Base-by-base conservation (phyloP, 2,329 filamentous ascomycete genomes). In the Chrysoporthe deuterocubensis region DNA sequence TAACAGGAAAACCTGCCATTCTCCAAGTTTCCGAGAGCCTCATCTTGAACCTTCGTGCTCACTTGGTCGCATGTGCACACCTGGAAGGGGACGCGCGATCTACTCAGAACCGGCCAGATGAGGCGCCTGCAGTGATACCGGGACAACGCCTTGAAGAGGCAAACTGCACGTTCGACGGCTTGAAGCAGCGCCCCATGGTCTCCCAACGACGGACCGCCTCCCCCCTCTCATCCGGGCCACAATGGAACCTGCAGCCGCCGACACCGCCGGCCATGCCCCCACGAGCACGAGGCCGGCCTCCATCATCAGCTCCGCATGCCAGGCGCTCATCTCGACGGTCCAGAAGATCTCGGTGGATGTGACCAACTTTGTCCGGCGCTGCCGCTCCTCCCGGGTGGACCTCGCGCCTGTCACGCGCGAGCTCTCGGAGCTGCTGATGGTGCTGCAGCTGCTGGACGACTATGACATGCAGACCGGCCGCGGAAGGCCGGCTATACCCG, bases 371-470 rank as follows among this genome's bases (percentile, higher is more conserved):
- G 64, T 73, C n/a, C 71, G 71, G 43, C 69, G 67, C 5, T 73
- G 71, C 52, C 71, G 71, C 69, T 69, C 69, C 9, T 70, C 72
- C 7, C 68, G 71, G 26, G 61, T 65, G 14, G 72, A 73, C 67
- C 67, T 73, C 26, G 63, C 70, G 18, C 61, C 70, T 59, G 66
- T 73, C 65, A 69, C 65, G 13, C 66, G 71, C 37, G 71, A 73
- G 70, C 69, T 73, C 14, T 70, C 69, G 18, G 68, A 72, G 62
- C 70, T 73, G 48, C 62, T 67, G 48, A 67, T 71, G 61, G 70
- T 73, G 16, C 67, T 73, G 62, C 70, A 73, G 46, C 70, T 73
- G 21, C 69, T 73, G 37, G 70, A 73, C 54, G 71, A 73, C 62
- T 69, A 68, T 43, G 67, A 64, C 11, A 43, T 50, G 42, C 64